These are phyloP conservation scores for Torrubiella hemipterigena DNA, from an alignment of 2,329 filamentous ascomycete genomes.

Conservation along the genomic window DNA sequence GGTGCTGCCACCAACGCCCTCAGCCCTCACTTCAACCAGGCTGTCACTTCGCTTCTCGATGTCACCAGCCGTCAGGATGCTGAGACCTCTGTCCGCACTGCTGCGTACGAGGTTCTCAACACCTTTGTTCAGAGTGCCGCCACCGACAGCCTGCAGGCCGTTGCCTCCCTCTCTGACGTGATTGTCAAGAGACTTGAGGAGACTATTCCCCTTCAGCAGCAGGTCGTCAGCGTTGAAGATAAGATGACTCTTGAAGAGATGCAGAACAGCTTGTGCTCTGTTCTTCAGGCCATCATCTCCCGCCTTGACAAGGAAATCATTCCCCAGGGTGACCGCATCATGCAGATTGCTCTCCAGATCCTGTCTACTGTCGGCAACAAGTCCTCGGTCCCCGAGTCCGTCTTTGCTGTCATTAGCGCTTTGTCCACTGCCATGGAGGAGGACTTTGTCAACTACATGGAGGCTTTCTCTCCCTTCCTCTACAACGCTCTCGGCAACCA, in stretches of 20 bases:
- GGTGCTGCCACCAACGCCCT: constrained; percentile 69
- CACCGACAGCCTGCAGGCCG: constrained; percentile 67
- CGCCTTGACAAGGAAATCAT: constrained; percentile 84
- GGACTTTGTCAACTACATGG: constrained; percentile 96
- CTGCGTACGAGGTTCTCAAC: constrained; percentile 93
- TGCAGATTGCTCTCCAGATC: constrained; percentile 76
- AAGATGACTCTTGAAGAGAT: constrained; percentile 94
- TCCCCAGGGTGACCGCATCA: constrained; percentile 85
- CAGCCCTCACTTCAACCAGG: constrained; percentile 86
- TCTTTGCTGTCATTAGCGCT: constrained; percentile 87
- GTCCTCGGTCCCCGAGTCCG: constrained; percentile 86
- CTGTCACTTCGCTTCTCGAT: constrained; percentile 71
- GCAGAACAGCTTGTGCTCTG: constrained; percentile 88
- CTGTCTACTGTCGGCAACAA: constrained; percentile 67
- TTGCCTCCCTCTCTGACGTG: constrained; percentile 75
- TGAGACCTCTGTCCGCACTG: constrained; percentile 83
- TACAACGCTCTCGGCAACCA: constrained; percentile 93
- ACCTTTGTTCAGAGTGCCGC: constrained; percentile 87
- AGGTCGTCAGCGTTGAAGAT: constrained; percentile 95
- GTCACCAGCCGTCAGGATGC: constrained; percentile 75
- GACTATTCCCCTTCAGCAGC: constrained; percentile 76
- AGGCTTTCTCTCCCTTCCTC: constrained; percentile 81
- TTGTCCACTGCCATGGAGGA: constrained; percentile 84
- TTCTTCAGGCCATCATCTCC: constrained; percentile 82
- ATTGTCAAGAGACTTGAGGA: constrained; percentile 85